Base-by-base conservation (phyloP, 1,284 basidiomycete species). In the Apiotrichum porosum region DNA sequence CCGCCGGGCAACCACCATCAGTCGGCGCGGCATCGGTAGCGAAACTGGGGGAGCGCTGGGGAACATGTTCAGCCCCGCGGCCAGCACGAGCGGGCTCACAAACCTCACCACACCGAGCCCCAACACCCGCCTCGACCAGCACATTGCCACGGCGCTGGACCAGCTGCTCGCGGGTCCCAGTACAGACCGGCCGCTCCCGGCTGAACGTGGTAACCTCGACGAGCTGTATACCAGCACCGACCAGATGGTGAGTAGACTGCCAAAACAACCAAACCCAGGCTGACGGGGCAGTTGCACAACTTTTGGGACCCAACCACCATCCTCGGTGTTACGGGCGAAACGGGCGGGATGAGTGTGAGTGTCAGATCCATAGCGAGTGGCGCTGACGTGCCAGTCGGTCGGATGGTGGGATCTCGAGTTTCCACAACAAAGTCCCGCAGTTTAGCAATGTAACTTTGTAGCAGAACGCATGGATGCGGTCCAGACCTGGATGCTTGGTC, bases 241-340 rank as follows among this genome's bases (percentile, higher is more conserved):
- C 13, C 35, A 41, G 2, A 21, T 49, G n/a, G 42, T 49, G 31
- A 43, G 47, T 39, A 3, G n/a, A n/a, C n/a, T n/a, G n/a, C n/a
- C n/a, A n/a, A n/a, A n/a, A n/a, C n/a, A n/a, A n/a, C n/a, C n/a
- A n/a, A n/a, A n/a, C n/a, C n/a, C n/a, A 4, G 8, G 28, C 35
- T 48, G 21, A 48, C 34, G 19, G 21, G 14, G 12, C 18, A 49
- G 47, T 19, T 50, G 26, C 43, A 44, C 9, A 30, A 51, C n/a
- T 51, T 51, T 39, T 51, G 49, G 49, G 49, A 51, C 23, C 49
- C 43, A 3, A 45, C 28, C 18, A 49, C 42, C 2, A 22, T 49
- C 9, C 42, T 43, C 8, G 42, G 36, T 19, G 17, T 44, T 8
- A 36, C 42, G 10, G 45, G 45, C 13, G 45, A 45, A 5, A 37